Evolutionary conservation across 2,329 filamentous ascomycete genomes (phyloP), one percentile per base, ranked within the genome.

Genomic region (Fusarium sp.): DNA sequence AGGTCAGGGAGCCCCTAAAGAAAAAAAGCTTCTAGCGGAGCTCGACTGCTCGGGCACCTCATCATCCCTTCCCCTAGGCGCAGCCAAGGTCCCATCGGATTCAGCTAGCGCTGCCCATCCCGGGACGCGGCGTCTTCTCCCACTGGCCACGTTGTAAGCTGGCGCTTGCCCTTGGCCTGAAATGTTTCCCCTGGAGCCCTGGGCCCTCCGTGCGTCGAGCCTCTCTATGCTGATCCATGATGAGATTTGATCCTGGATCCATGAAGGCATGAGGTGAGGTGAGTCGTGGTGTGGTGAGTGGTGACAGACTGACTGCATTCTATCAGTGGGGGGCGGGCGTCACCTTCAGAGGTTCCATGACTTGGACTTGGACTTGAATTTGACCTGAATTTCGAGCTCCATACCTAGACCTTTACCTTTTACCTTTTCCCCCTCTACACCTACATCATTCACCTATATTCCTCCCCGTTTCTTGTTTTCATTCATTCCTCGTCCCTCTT

Each of bases 81-180:
- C 32, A 51, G 45, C 24, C 55, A 52, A 22, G 29, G 47, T 24
- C 30, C 53, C 44, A 22, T 62, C 25, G 30, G 38, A 56, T 63
- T 38, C 59, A 56, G 49, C 59, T 71, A 62, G 63, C 62, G 58
- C 66, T 67, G 54, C 58, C 59, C 55, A 74, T 63, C 73, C 73
- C 70, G 72, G 73, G 46, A 42, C 49, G 51, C 71, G 73, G 73
- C 54, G 71, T 61, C 58, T 34, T 32, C 72, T 75, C 71, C 73
- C 70, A 74, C 73, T 74, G 73, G 73, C 52, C 62, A 58, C 66
- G 62, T 49, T 72, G 50, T 47, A 53, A 71, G 52, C 53, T 71
- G 59, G 63, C 44, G 47, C 38, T 62, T 49, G 49, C 67, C 63
- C 63, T 68, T 66, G 63, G 29, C 52, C 18, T 43, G 54, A 66